Percentiles rank a stretch among this genome's conserved stretches.
Conservation (phyloP, 805 yeast species). For the Hanseniaspora meyeri region DNA sequence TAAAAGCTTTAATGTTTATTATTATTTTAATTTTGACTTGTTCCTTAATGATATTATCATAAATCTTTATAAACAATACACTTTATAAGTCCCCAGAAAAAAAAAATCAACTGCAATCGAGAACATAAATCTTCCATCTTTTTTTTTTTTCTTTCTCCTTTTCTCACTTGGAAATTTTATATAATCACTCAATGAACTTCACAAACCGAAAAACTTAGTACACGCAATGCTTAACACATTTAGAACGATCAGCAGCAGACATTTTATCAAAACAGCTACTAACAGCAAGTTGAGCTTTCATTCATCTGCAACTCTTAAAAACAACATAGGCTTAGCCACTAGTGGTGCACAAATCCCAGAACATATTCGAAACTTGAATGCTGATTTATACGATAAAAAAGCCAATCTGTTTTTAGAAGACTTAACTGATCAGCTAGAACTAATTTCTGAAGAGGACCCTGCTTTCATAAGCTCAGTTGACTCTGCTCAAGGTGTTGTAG, state of each 20-base stretch:
- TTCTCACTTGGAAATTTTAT: too few relatives aligned
- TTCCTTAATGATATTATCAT: too few relatives aligned
- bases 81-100: too few relatives aligned
- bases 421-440: constrained; percentile 56
- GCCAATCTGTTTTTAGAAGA: constrained; percentile 62
- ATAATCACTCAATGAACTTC: neutral
- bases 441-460: constrained; percentile 47
- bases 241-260: neutral
- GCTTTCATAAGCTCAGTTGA: constrained; percentile 62
- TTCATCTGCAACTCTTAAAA: neutral
- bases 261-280: neutral
- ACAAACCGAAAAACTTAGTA: neutral
- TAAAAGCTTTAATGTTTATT: too few relatives aligned
- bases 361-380: constrained; percentile 37
- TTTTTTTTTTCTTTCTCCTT: neutral
- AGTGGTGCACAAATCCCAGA: constrained; percentile 32
- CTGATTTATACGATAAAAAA: constrained; percentile 45
- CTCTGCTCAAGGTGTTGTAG: constrained; percentile 68
- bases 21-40: too few relatives aligned
- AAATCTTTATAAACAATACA: too few relatives aligned
- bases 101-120: too few relatives aligned
- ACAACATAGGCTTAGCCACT: constrained; percentile 9
- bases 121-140: too few relatives aligned
- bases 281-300: neutral
- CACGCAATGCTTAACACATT: neutral